Evolutionary conservation across 2,329 filamentous ascomycete genomes (phyloP).

Genomic region (Xylaria sp.): DNA sequence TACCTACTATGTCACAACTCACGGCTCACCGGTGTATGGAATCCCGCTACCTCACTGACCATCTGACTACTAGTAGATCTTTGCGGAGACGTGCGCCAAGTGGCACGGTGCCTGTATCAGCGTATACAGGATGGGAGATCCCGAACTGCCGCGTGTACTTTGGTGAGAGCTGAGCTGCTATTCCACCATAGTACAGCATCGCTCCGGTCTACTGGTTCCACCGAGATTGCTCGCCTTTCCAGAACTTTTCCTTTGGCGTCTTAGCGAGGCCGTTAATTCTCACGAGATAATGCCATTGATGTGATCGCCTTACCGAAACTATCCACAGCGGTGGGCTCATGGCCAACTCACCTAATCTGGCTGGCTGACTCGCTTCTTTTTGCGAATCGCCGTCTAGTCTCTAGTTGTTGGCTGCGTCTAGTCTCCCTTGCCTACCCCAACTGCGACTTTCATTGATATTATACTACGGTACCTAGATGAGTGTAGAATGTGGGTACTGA

Average conservation of each 20-base stretch:
- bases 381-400: conserved; percentile 4
- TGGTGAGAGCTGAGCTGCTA: conserved; percentile 4
- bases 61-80: background rate
- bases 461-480: background rate
- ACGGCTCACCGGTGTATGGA: background rate
- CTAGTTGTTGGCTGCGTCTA: background rate
- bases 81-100: background rate
- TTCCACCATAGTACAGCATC: conserved; percentile 11
- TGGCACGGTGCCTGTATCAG: background rate
- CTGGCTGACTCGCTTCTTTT: conserved; percentile 11
- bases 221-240: conserved; percentile 17
- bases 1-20: background rate
- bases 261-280: conserved; percentile 15
- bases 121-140: background rate
- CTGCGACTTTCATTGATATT: background rate
- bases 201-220: conserved; percentile 16
- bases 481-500: background rate
- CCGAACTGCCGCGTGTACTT: conserved; percentile 3
- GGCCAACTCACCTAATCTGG: background rate
- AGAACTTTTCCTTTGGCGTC: conserved; percentile 20
- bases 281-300: conserved; percentile 6
- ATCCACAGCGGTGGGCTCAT: conserved; percentile 1
- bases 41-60: too few species aligned
- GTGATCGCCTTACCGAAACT: conserved; percentile 6
- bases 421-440: background rate